phyloP scores from a whole-genome alignment of 257 asterid genomes.

The Solanum habrochaites region DNA sequence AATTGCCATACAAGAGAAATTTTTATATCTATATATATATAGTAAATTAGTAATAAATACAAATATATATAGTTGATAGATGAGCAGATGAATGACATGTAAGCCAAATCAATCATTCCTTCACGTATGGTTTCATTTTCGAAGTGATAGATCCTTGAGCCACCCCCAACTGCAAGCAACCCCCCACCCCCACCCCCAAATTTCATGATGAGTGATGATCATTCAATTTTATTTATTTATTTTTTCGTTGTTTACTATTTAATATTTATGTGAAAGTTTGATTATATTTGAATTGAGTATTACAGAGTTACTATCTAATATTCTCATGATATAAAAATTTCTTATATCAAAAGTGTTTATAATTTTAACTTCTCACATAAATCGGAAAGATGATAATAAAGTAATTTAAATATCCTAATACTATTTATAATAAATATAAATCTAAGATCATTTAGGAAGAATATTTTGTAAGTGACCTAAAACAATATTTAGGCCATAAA shows the following conservation, averaged over 20 bases:
- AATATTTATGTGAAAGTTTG: neutral
- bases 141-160: neutral
- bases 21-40: neutral
- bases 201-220: neutral
- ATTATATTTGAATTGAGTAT: fast-evolving
- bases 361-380: neutral
- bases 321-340: neutral
- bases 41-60: neutral
- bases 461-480: too few relatives aligned
- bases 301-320: neutral
- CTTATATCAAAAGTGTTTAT: neutral
- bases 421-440: neutral
- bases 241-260: neutral
- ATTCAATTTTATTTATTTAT: neutral
- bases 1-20: neutral
- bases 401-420: neutral
- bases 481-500: neutral
- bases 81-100: neutral
- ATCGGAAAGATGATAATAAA: neutral
- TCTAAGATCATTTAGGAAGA: neutral
- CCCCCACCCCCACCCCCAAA: neutral
- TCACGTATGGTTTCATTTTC: neutral
- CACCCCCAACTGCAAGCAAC: neutral
- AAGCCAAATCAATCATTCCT: neutral
- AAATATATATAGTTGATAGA: neutral